Conservation (phyloP, 345 rosid species). For the Hibiscus tridactylites region DNA sequence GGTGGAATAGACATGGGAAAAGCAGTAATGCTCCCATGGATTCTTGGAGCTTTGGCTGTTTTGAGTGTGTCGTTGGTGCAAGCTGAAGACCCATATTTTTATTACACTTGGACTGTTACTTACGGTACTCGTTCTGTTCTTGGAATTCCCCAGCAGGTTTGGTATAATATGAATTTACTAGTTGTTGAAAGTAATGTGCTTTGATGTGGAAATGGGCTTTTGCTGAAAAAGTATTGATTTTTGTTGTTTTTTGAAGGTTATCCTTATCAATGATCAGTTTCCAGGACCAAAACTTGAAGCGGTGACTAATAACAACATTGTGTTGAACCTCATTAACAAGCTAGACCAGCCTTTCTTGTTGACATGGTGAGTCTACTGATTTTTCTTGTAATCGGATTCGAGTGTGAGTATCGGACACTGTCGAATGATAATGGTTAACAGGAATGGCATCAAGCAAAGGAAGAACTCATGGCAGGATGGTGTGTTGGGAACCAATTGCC, state of each 20-base stretch:
- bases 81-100: slow-evolving; percentile 78
- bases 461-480: slow-evolving; percentile 92
- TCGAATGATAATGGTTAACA: slow-evolving; percentile 9
- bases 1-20: slow-evolving; percentile 20
- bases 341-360: slow-evolving; percentile 91
- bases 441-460: slow-evolving; percentile 90
- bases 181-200: neutral
- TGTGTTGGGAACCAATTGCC: slow-evolving; percentile 76
- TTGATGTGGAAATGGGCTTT: slow-evolving; percentile 7
- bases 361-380: slow-evolving; percentile 48
- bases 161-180: neutral
- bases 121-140: slow-evolving; percentile 72
- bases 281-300: slow-evolving; percentile 94
- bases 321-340: slow-evolving; percentile 85
- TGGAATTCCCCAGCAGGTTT: slow-evolving; percentile 83
- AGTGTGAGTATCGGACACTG: no score
- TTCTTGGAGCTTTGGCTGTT: slow-evolving; percentile 39
- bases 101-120: slow-evolving; percentile 80
- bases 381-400: no score
- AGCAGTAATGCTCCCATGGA: slow-evolving; percentile 17
- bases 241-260: slow-evolving; percentile 46
- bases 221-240: slow-evolving; percentile 1
- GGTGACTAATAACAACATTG: slow-evolving; percentile 83
- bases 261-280: slow-evolving; percentile 92
- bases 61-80: slow-evolving; percentile 33